Evolutionary conservation across 1,139 yeast genomes (phyloP), one percentile per base, ranked within the genome.

Genomic region (Pichia sp.): DNA sequence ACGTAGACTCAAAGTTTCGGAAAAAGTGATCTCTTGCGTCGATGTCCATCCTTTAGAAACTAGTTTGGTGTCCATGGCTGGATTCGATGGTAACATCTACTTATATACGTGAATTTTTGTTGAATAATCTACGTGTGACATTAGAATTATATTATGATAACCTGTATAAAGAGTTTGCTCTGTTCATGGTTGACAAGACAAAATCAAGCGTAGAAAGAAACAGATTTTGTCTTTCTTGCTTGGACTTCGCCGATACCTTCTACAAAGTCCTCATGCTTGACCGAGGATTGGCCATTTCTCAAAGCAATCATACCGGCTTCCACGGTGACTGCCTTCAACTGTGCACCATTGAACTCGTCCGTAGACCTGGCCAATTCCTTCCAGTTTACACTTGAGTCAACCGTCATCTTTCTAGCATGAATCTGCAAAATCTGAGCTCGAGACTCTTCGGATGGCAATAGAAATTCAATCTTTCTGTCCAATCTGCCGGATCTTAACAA

Each of bases 281-380:
- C 92, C 62, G 86, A 80, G 38, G 88, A 82, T 72, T 93, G 96
- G 30, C 97, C 98, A 66, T 90, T 90, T 73, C 99, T 84, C 68
- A 95, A 79, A 1, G 99, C 99, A 73, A 95, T 93, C 99, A 93
- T 95, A 68, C 99, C 99, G 2, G 99, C 99, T 72, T 93, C 99
- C 26, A 93, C 99, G 8, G 97, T 90, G 32, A 93, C 99, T 0
- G 98, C 98, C 75, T 93, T 93, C 70, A 93, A 79, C 73, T 95
- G 98, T 1, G 99, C 99, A 68, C 99, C 99, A 67, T 93, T 93
- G 72, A 93, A 93, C 72, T 93, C 99, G 71, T 93, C 99, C 0
- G 99, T 93, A 13, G 97, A 88, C 69, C 99, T 82, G 5, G 99
- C 98, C 70, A 93, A 80, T 75, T 93, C 99, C 71, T 92, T 88